These are phyloP conservation scores for Teunomyces aglyptinius DNA, from an alignment of 805 yeast genomes.

Conservation along the genomic window DNA sequence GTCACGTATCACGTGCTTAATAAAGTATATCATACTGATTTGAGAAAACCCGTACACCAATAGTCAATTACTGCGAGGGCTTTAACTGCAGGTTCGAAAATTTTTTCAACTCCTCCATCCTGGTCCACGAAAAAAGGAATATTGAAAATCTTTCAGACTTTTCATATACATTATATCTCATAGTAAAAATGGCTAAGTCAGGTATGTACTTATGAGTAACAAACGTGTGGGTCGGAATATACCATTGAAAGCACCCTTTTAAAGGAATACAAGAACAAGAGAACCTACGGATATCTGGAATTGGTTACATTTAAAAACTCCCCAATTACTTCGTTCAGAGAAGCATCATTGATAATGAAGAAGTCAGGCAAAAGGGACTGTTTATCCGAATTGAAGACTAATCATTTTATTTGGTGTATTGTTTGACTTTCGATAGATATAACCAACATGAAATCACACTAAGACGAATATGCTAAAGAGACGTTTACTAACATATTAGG, in stretches of 20 bases:
- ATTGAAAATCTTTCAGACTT: constrained; percentile 7
- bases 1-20: not conserved
- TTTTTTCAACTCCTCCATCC: constrained; percentile 7
- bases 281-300: not conserved
- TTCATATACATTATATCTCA: constrained; percentile 7
- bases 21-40: not conserved
- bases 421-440: too few relatives aligned
- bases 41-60: constrained; percentile 1
- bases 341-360: too few relatives aligned
- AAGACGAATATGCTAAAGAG: too few relatives aligned
- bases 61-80: not conserved
- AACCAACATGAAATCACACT: too few relatives aligned
- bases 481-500: constrained; percentile 40
- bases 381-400: too few relatives aligned
- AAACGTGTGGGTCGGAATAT: constrained; percentile 1
- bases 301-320: not conserved
- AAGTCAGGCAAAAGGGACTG: too few relatives aligned
- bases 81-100: constrained; percentile 7
- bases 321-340: not conserved
- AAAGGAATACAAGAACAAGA: not conserved
- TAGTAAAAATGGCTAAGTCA: constrained; percentile 56
- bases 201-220: constrained; percentile 47
- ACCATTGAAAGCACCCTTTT: not conserved
- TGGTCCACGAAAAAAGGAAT: constrained; percentile 5
- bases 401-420: too few relatives aligned